Conservation (phyloP, 257 asterid genomes). For the Petunia secreta region DNA sequence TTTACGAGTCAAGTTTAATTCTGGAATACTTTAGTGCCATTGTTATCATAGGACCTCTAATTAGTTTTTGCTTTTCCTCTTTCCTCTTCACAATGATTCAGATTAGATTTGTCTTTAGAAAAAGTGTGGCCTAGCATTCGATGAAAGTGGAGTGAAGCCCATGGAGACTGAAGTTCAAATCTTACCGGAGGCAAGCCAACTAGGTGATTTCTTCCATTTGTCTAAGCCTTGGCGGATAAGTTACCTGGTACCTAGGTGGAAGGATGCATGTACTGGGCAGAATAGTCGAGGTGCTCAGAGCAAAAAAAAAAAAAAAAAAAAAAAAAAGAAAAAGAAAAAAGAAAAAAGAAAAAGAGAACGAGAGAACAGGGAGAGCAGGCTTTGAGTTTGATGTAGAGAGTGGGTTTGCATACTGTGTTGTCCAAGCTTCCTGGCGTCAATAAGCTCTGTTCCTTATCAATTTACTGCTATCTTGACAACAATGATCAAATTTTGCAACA, state of each 20-base stretch:
- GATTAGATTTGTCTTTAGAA: neutral
- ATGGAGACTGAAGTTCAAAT: neutral
- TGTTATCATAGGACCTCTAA: neutral
- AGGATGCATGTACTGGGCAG: neutral
- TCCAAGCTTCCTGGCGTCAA: neutral
- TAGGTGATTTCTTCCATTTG: neutral
- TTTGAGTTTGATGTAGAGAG: neutral
- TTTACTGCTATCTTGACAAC: neutral
- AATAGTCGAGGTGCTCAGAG: neutral
- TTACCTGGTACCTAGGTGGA: neutral
- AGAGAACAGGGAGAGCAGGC: neutral
- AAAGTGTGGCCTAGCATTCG: neutral
- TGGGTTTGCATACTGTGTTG: neutral
- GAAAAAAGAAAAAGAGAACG: neutral
- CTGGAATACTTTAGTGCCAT: neutral
- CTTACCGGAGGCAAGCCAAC: neutral
- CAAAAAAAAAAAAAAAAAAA: neutral
- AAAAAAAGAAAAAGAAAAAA: neutral
- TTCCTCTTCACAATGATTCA: neutral
- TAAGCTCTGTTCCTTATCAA: neutral
- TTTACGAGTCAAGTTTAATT: neutral
- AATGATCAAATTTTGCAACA: neutral
- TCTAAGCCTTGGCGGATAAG: neutral
- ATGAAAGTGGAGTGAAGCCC: conserved; percentile 8
- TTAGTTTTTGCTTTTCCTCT: neutral